Base-by-base conservation (phyloP, 2,329 filamentous ascomycete species). In the Colletotrichum sp. region DNA sequence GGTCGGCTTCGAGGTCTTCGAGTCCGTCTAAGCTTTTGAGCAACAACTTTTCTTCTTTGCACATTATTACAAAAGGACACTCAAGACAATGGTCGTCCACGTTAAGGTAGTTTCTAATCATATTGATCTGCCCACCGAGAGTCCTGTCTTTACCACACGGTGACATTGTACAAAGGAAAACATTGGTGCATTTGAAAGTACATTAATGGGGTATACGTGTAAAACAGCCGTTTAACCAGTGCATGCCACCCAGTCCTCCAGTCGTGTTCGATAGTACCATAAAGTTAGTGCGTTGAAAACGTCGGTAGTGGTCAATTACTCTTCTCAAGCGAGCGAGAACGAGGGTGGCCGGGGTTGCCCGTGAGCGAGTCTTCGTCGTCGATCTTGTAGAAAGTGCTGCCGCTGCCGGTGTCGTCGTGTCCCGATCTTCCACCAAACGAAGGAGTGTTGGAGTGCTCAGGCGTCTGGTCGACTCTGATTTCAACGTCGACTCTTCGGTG, bases 1-100 rank as follows among this genome's bases (percentile, higher is more conserved):
- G 58, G 86, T 88, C 18, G 87, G 86, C 0, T 83, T 88, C 58
- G 84, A 86, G 10, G 24, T 76, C 3, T 71, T 75, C 14, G 72
- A 75, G 58, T 36, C 62, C 8, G 36, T 9, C 3, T 43, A 43
- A 21, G 10, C 32, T 18, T 32, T 38, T 2, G 7, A 43, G 30
- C 12, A 63, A 8, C 7, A 8, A 30, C 6, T 52, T 21, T 7
- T 55, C 16, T 32, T 21, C n/a, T 38, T 21, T 18, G 36, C 61
- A 32, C 24, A 30, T 58, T 58, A 16, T 26, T 30, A 16, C 0
- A 2, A 30, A 30, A n/a, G 28, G 4, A 8, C 21, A 30, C 7
- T 5, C 55, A 30, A 26, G 18, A 38, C 6, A 26, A 24, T 38
- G 32, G n/a, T 10, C 32, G 13, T 16, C 16, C 26, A 1, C 5